A percentile compares a stretch with the other conserved stretches of the same genome.
Evolutionary conservation across 1,139 yeast species (phyloP).

Genomic region (Arxiozyma telluris): DNA sequence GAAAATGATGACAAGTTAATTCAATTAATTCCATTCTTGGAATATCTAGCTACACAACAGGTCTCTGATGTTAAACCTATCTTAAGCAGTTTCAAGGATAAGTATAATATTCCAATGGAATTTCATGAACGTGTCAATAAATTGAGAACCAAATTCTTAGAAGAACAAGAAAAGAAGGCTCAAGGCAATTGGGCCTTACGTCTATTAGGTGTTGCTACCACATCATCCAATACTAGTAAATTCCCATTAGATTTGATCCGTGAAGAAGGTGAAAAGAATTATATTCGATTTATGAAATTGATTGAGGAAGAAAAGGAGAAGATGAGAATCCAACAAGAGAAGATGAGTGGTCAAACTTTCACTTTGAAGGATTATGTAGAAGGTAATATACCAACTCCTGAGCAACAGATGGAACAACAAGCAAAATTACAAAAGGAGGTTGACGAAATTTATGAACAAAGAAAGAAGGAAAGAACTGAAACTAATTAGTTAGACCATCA

Average conservation of each 20-base stretch:
- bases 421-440: slow-evolving; percentile 38
- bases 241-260: slow-evolving; percentile 88
- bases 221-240: slow-evolving; percentile 37
- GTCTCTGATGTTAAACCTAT: slow-evolving; percentile 86
- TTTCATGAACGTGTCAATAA: slow-evolving; percentile 67
- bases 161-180: slow-evolving; percentile 51
- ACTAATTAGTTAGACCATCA: neutral
- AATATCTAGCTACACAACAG: slow-evolving; percentile 88
- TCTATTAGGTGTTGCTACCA: slow-evolving; percentile 49
- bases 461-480: slow-evolving; percentile 14
- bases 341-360: slow-evolving; percentile 59
- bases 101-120: slow-evolving; percentile 59
- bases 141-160: slow-evolving; percentile 62
- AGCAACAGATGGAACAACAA: slow-evolving; percentile 68
- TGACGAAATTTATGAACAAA: slow-evolving; percentile 30
- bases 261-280: slow-evolving; percentile 88
- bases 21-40: slow-evolving; percentile 81
- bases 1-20: slow-evolving; percentile 70
- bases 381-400: slow-evolving; percentile 81
- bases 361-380: slow-evolving; percentile 76
- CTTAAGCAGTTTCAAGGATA: slow-evolving; percentile 59
- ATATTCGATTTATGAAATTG: slow-evolving; percentile 72
- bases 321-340: slow-evolving; percentile 73
- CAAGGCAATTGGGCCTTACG: slow-evolving; percentile 47
- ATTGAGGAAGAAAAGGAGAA: slow-evolving; percentile 85